These are phyloP conservation scores for Phytopythium helicoides DNA, from an alignment of 352 stramenopile species.

Conservation along the genomic window DNA sequence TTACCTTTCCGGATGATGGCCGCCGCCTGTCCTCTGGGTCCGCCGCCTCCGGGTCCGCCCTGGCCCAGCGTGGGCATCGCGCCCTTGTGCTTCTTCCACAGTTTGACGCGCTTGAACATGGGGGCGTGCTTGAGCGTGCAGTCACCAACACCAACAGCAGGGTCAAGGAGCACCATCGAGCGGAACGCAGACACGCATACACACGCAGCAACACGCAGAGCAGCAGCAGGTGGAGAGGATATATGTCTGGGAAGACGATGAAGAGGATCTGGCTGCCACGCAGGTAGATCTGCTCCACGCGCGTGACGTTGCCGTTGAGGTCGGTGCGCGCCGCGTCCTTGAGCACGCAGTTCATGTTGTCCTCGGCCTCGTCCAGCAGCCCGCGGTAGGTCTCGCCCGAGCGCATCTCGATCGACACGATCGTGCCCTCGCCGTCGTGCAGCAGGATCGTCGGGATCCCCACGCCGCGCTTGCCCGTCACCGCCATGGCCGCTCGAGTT, in stretches of 20 bases:
- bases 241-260: slow-evolving; percentile 89
- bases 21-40: slow-evolving; percentile 66
- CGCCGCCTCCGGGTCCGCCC: slow-evolving; percentile 51
- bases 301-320: slow-evolving; percentile 74
- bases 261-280: slow-evolving; percentile 86
- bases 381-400: slow-evolving; percentile 83
- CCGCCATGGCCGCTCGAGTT: too few species aligned
- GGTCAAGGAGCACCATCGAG: slow-evolving; percentile 22
- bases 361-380: slow-evolving; percentile 83
- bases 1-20: slow-evolving; percentile 80
- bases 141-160: slow-evolving; percentile 15
- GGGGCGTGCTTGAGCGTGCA: slow-evolving; percentile 82
- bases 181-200: slow-evolving; percentile 1
- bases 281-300: slow-evolving; percentile 83
- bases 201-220: slow-evolving; percentile 8
- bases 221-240: slow-evolving; percentile 45
- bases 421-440: slow-evolving; percentile 85
- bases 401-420: slow-evolving; percentile 88
- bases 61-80: slow-evolving; percentile 69
- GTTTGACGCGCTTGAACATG: slow-evolving; percentile 87
- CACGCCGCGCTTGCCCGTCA: slow-evolving; percentile 83
- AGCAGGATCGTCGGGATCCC: slow-evolving; percentile 84
- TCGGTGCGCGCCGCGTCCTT: slow-evolving; percentile 85
- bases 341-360: slow-evolving; percentile 91
- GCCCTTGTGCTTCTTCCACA: slow-evolving; percentile 89